Evolutionary conservation across 176 grass and related monocot species (phyloP), one percentile per base, ranked within the genome.

Genomic region (Avena sativa): DNA sequence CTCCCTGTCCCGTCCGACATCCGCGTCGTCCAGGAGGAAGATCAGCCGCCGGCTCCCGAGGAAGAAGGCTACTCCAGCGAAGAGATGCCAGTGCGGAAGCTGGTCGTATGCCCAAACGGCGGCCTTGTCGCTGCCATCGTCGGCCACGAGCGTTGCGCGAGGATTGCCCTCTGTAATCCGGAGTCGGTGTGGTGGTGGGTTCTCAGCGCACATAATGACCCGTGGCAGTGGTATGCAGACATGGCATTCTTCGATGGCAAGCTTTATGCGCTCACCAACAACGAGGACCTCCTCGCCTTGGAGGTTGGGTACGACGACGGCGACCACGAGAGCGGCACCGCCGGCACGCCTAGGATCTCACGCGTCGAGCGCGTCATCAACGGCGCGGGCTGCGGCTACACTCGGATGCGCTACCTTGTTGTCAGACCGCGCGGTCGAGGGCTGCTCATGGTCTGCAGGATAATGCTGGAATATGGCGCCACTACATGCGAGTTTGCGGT

Each of bases 191-290:
- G 61, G 23, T 64, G 57, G 2, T 84, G 70, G 82, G 49, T 55
- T 2, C 2, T 84, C 23, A 49, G 23, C 23, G 11, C 16, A 11
- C 38, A 40, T 40, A 2, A 9, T 56, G 70, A 84, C 43, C 71
- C 55, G 25, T 84, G 56, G 82, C 56, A 70, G 15, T 84, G 56
- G 70, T 84, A 84, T 16, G 56, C 61, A 3, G 82, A 84, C 82
- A 30, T 84, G 15, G 82, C n/a, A 0, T 84, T 49, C 40, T 30
- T 5, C 5, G 23, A 17, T 40, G 71, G 25, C 13, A 60, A 20
- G 38, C 70, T 84, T 15, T 84, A 75, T 43, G 82, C 70, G 15
- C 70, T 84, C 23, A 84, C 82, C 25, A 17, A 8, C 23, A 16
- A 3, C 56, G 82, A 48, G 56, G 70, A 50, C 9, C 82, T 84